phyloP scores from a whole-genome alignment of 2,329 filamentous ascomycete genomes.

The Beauveria australis region DNA sequence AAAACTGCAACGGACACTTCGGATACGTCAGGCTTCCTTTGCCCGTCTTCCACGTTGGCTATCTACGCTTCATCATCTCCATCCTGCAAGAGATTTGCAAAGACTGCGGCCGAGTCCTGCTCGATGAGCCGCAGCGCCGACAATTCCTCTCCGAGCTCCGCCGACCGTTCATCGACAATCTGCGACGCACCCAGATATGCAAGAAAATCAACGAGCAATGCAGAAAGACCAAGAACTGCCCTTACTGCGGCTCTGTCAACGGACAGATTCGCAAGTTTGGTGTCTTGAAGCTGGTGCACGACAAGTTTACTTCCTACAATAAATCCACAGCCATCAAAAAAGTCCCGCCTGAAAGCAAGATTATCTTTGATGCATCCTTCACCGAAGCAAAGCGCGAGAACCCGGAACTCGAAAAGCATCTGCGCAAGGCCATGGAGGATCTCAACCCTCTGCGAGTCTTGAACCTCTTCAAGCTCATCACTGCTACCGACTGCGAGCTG shows the following conservation, averaged over 20 bases:
- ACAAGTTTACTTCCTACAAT: conserved; percentile 84
- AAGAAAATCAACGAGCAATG: conserved; percentile 88
- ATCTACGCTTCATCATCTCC: conserved; percentile 84
- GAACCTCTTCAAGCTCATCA: conserved; percentile 86
- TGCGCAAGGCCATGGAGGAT: conserved; percentile 89
- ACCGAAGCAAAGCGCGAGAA: conserved; percentile 68
- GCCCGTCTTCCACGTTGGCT: conserved; percentile 92
- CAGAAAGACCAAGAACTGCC: conserved; percentile 75
- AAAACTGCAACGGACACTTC: conserved; percentile 90
- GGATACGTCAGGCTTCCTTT: conserved; percentile 85
- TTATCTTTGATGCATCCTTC: conserved; percentile 81
- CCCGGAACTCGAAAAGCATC: conserved; percentile 79
- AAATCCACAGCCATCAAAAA: conserved; percentile 83
- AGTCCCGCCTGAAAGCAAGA: conserved; percentile 70
- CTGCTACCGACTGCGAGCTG: conserved; percentile 78
- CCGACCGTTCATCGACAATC: conserved; percentile 74
- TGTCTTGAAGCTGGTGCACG: conserved; percentile 88
- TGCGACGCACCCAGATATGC: conserved; percentile 72
- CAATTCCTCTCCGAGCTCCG: conserved; percentile 73
- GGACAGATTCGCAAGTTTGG: conserved; percentile 88
- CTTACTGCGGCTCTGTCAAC: conserved; percentile 73
- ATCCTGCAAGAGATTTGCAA: conserved; percentile 97
- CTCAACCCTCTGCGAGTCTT: conserved; percentile 82
- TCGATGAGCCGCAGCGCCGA: conserved; percentile 72
- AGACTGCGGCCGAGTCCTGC: conserved; percentile 72